phyloP scores from a whole-genome alignment of 2,329 filamentous ascomycete species.

The Colletotrichum cuscutae region DNA sequence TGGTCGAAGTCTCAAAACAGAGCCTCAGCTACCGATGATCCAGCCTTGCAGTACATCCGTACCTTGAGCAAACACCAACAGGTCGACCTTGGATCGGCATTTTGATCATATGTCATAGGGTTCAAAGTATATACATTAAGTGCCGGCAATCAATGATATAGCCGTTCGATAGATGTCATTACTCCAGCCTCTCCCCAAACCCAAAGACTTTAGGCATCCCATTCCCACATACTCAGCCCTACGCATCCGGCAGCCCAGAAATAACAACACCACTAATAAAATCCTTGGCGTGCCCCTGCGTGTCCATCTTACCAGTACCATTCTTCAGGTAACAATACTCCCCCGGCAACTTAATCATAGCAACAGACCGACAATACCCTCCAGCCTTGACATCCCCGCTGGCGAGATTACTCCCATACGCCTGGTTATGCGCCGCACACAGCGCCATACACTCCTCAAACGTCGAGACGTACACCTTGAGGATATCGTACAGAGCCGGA shows the following conservation, averaged over 20 bases:
- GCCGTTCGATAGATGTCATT: too few species aligned
- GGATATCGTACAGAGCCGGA: conserved; percentile 33
- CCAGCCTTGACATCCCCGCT: background rate
- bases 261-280: conserved; percentile 33
- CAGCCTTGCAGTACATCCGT: too few species aligned
- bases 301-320: conserved; percentile 34
- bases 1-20: too few species aligned
- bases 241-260: background rate
- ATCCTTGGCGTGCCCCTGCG: conserved; percentile 11
- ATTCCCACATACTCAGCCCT: background rate
- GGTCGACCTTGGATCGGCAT: too few species aligned
- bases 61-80: too few species aligned
- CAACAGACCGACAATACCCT: conserved; percentile 33
- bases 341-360: conserved; percentile 35
- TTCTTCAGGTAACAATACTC: conserved; percentile 40
- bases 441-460: conserved; percentile 37
- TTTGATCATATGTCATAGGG: too few species aligned
- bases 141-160: too few species aligned
- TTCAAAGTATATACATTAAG: too few species aligned
- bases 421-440: conserved; percentile 35
- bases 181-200: too few species aligned
- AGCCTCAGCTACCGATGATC: too few species aligned
- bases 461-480: conserved; percentile 36
- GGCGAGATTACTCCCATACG: conserved; percentile 11
- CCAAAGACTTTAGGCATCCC: background rate